phyloP scores from a whole-genome alignment of 768 basidiomycete genomes.

The Lactarius sp. region DNA sequence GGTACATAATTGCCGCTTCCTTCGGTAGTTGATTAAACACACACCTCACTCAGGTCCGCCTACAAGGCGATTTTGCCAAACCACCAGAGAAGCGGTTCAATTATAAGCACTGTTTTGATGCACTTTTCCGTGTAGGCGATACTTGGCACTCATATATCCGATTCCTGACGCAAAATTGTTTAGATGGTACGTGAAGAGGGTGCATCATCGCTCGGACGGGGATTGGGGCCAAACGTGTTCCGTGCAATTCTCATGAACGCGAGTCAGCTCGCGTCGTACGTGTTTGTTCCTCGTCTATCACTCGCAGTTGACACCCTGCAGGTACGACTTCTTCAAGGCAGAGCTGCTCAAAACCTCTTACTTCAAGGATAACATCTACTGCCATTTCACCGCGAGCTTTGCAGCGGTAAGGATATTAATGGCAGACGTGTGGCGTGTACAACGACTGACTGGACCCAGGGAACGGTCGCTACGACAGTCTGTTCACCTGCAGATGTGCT shows the following conservation, averaged over 20 bases:
- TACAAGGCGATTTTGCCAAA: constrained; percentile 90
- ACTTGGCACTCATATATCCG: constrained; percentile 7
- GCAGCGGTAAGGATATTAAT: constrained; percentile 55
- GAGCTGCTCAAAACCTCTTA: constrained; percentile 66
- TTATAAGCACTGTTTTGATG: constrained; percentile 88
- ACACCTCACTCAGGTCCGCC: constrained; percentile 48
- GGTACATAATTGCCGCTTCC: constrained; percentile 32
- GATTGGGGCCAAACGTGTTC: constrained; percentile 80
- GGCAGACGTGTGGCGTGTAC: neutral
- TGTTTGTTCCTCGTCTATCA: constrained; percentile 15
- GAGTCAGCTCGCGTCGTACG: constrained; percentile 85
- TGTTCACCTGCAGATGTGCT: constrained; percentile 87
- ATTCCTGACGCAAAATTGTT: constrained; percentile 11
- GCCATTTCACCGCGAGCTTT: constrained; percentile 83
- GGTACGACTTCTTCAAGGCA: constrained; percentile 90
- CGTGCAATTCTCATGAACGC: constrained; percentile 88
- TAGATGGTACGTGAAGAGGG: constrained; percentile 91
- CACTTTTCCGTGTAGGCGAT: constrained; percentile 68
- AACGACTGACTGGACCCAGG: constrained; percentile 37
- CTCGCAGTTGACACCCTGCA: constrained; percentile 28
- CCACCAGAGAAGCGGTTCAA: constrained; percentile 83
- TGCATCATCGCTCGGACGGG: constrained; percentile 64
- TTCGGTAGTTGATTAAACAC: constrained; percentile 12
- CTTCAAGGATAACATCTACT: constrained; percentile 76
- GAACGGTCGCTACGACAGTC: constrained; percentile 84